Percentiles rank a stretch among this genome's conserved stretches.
These are phyloP conservation scores for Gnomoniopsis smithogilvyi DNA, from an alignment of 2,329 filamentous ascomycete genomes.

Conservation along the genomic window DNA sequence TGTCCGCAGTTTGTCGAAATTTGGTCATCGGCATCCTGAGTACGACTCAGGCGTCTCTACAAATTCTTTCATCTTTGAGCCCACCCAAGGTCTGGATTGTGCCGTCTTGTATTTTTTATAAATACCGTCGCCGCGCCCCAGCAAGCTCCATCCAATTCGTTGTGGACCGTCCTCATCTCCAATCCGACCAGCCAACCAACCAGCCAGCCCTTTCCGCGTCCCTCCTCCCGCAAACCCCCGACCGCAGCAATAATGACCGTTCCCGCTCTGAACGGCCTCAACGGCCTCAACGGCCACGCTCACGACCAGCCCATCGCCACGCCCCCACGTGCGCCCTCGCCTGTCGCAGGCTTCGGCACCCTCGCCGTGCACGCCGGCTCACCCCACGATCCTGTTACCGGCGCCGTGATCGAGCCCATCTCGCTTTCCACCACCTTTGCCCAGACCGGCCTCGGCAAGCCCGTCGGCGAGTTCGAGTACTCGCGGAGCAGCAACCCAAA, in stretches of 20 bases:
- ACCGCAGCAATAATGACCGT: slow-evolving; percentile 11
- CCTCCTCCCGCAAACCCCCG: background rate
- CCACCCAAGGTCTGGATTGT: no score
- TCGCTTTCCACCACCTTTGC: slow-evolving; percentile 95
- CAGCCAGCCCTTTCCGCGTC: background rate
- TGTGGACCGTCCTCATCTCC: background rate
- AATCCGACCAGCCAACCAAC: background rate
- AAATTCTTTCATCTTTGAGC: background rate
- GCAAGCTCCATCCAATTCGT: background rate
- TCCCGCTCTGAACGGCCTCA: slow-evolving; percentile 12
- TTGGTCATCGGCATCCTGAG: background rate
- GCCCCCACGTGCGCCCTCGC: slow-evolving; percentile 69
- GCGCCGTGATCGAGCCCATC: slow-evolving; percentile 94
- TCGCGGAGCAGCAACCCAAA: slow-evolving; percentile 93
- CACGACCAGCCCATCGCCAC: slow-evolving; percentile 50
- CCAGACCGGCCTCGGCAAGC: slow-evolving; percentile 84
- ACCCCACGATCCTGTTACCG: slow-evolving; percentile 85
- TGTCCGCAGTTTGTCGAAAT: background rate
- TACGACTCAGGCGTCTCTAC: background rate
- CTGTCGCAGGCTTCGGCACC: slow-evolving; percentile 82
- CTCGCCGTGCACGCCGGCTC: slow-evolving; percentile 92
- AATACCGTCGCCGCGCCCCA: background rate
- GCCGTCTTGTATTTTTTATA: no score
- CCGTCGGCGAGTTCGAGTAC: slow-evolving; percentile 89
- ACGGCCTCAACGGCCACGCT: slow-evolving; percentile 9